Evolutionary conservation across 2,329 filamentous ascomycete species (phyloP), one percentile per base, ranked within the genome.

Genomic region (Diaporthe aspalathi): DNA sequence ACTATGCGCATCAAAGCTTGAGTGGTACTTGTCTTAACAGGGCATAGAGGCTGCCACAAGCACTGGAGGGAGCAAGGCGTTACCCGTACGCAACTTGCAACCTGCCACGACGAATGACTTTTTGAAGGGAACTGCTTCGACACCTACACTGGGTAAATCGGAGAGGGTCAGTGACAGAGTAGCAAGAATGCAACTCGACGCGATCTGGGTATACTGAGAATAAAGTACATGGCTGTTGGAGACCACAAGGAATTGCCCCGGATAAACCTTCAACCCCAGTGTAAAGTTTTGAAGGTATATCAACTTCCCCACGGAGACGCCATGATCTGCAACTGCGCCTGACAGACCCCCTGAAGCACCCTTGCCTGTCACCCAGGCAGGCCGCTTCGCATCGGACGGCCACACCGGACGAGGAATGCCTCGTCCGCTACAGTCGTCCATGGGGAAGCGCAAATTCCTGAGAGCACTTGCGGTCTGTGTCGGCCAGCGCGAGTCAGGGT

Each of bases 381-480:
- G 16, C 12, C 27, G 38, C 16, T 22, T 17, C 5, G 17, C 24
- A 62, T 29, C 22, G 40, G 16, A 22, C 56, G 38, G 22, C 11
- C 56, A 62, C 24, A 47, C 24, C 38, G 40, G 38, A 40, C 38
- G 56, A 62, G 38, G 56, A 62, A 45, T 62, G 56, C 56, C 24
- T 29, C 40, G 24, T 45, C 56, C 17, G 56, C 29, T 17, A 32
- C 8, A 29, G 3, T 8, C 24, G 22, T 24, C 24, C 24, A 45
- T 9, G 56, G 24, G 9, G 27, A 62, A 29, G 24, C 16, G 40
- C 40, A 62, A 43, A 53, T 45, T 47, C 45, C 17, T 45, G 38
- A 14, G 29, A 32, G 40, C 22, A 45, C 32, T 8, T 20, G 4
- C 56, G 24, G 40, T 24, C 40, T 29, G 8, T 17, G 5, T 32